Conservation (phyloP, 2,329 filamentous ascomycete species). For the Paecilomyces sp. region DNA sequence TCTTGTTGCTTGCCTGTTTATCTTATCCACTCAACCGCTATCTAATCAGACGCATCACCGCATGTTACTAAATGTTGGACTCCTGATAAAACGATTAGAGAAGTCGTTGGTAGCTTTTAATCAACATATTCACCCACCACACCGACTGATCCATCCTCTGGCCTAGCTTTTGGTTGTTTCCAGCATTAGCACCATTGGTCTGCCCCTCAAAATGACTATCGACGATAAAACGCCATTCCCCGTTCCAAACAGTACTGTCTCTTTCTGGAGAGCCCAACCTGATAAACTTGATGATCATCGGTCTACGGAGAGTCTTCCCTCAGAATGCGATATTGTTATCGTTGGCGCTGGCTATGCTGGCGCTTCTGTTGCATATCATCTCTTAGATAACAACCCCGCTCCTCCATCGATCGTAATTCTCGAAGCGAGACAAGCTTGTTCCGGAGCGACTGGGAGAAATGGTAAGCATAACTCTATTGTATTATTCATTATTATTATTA, state of each 20-base stretch:
- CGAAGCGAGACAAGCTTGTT: conserved; percentile 36
- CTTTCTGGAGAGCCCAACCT: conserved; percentile 37
- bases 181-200: neutral
- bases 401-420: conserved; percentile 29
- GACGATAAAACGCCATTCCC: neutral
- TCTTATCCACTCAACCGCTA: neutral
- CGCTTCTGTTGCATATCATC: conserved; percentile 37
- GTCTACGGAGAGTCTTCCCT: conserved; percentile 32
- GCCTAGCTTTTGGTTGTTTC: neutral
- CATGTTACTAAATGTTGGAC: neutral
- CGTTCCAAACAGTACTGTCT: conserved; percentile 6
- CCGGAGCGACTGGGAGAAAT: conserved; percentile 40
- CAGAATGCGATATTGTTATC: conserved; percentile 38
- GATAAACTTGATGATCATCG: conserved; percentile 34
- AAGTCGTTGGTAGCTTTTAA: neutral
- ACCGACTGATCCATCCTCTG: neutral
- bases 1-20: neutral
- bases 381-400: conserved; percentile 16
- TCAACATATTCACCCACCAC: neutral
- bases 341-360: conserved; percentile 45
- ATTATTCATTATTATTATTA: too few relatives aligned
- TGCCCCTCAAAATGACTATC: neutral
- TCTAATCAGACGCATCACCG: neutral
- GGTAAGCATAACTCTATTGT: conserved; percentile 14
- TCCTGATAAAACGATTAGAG: neutral